Base-by-base conservation (phyloP, 768 basidiomycete genomes). In the Trichaptum fuscoviolaceum region DNA sequence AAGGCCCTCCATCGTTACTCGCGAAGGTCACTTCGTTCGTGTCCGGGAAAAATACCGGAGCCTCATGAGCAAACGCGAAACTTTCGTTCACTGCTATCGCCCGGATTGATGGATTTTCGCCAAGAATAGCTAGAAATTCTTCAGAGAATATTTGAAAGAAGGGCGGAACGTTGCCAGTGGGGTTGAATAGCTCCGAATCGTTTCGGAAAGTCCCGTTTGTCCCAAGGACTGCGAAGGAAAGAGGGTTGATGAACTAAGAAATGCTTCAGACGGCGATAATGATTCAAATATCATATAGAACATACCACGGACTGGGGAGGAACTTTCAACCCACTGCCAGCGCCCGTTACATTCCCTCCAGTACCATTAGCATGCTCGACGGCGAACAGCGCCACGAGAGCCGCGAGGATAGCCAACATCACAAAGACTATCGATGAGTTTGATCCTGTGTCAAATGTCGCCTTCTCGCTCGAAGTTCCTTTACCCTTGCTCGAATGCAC, bases 51-150 rank as follows among this genome's bases (percentile, higher is more conserved):
- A 86, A 91, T 1, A 92, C 79, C 0, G 90, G 89, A 1, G 89
- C 92, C 76, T 94, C 92, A 72, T 93, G 91, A 20, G 90, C 91
- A 68, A 91, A 86, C 2, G 87, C 87, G 73, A 87, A 88, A 3
- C 81, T 84, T 2, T 82, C 81, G 66, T 86, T 85, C 8, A 83
- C 82, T 0, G 86, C 85, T 61, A 94, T 83, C 67, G 84, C 74
- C 3, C 83, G 81, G 62, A 93, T 82, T 0, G 82, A 82, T 7
- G 91, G 85, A 26, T 77, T 76, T 4, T 74, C 68, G 0, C 90
- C 91, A 0, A 91, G 81, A 65, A 92, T 78, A 7, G 73, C 65
- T 58, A 88, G 76, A 75, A 93, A 92, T n/a, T 75, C 74, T 2
- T 75, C 73, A 69, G 86, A 79, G 71, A 82, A 83, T 27, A 82